Percentiles rank a stretch among this genome's conserved stretches.
Evolutionary conservation across 345 rosid genomes (phyloP).

Genomic region (Raphanus sativus): DNA sequence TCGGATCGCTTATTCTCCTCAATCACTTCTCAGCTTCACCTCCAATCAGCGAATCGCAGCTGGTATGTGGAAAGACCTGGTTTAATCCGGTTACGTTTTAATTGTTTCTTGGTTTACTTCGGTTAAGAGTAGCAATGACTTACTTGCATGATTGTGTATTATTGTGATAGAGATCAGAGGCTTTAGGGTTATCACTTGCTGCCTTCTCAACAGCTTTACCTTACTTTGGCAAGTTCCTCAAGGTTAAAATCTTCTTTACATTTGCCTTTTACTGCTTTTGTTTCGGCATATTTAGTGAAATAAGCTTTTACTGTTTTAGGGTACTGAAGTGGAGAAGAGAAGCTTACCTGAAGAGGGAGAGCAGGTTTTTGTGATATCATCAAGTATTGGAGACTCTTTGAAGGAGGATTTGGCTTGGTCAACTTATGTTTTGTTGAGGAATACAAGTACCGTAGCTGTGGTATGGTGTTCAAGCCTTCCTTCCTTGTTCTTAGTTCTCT

Average conservation of each 20-base stretch:
- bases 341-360: conserved; percentile 60
- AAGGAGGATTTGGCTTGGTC: conserved; percentile 93
- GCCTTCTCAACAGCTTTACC: conserved; percentile 71
- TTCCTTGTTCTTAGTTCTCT: background rate
- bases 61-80: conserved; percentile 13
- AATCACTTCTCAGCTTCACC: conserved; percentile 38
- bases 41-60: conserved; percentile 32
- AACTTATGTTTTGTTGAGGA: conserved; percentile 70
- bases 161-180: conserved; percentile 68
- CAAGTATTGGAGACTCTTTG: conserved; percentile 41
- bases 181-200: conserved; percentile 64
- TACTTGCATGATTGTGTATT: no score
- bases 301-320: conserved; percentile 38
- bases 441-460: conserved; percentile 72
- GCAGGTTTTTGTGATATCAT: conserved; percentile 69
- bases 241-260: conserved; percentile 39
- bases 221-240: conserved; percentile 73
- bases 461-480: conserved; percentile 40
- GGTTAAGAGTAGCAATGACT: background rate
- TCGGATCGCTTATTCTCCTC: conserved; percentile 82
- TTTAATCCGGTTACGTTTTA: background rate
- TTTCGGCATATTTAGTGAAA: background rate
- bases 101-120: background rate
- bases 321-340: conserved; percentile 50
- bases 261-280: background rate